phyloP scores from a whole-genome alignment of 306 rosid species.

The Delonix regia region DNA sequence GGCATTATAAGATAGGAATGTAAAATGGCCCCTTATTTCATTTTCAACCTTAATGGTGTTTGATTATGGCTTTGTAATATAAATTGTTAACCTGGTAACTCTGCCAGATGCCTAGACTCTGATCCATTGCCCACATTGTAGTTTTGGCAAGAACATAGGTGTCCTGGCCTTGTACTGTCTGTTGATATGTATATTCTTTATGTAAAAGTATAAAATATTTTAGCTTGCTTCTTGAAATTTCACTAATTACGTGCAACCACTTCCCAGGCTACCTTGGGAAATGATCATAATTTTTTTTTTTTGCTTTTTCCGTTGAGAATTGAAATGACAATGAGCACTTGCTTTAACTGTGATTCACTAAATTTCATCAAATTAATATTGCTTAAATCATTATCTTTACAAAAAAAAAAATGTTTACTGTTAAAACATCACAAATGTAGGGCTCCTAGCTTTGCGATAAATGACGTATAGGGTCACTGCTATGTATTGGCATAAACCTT shows the following conservation, averaged over 20 bases:
- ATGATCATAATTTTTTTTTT: no score
- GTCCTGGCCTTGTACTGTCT: background rate
- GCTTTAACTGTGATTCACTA: no score
- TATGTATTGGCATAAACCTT: no score
- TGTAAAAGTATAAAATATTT: background rate
- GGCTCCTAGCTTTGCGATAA: no score
- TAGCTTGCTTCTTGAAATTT: background rate
- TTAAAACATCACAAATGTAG: no score
- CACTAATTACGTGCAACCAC: background rate
- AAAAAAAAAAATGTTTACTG: no score
- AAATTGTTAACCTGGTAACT: background rate
- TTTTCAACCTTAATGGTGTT: background rate
- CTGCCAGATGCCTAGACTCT: background rate
- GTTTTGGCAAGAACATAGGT: conserved; percentile 15
- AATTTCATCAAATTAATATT: no score
- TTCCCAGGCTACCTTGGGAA: background rate
- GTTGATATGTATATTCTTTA: background rate
- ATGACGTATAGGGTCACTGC: no score
- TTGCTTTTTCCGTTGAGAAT: no score
- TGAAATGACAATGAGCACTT: no score
- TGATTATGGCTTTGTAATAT: conserved; percentile 2
- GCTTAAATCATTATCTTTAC: no score
- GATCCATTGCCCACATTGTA: background rate
- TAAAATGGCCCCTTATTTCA: background rate
- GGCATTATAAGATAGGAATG: background rate